These are phyloP conservation scores for Gliomastix tumulicola DNA, from an alignment of 2,329 filamentous ascomycete species.

Conservation along the genomic window DNA sequence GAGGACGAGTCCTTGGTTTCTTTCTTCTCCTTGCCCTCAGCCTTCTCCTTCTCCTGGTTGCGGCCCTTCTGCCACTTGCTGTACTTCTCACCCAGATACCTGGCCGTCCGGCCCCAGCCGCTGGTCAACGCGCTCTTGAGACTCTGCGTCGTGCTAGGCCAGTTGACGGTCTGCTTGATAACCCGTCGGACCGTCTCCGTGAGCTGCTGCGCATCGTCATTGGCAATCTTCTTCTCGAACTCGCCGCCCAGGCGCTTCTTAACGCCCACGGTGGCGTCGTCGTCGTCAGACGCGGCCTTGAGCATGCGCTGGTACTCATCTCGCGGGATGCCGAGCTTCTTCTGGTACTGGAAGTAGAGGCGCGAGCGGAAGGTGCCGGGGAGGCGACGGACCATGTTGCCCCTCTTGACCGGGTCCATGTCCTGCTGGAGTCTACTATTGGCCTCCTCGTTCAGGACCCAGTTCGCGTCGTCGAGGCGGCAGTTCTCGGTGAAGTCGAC, in stretches of 20 bases:
- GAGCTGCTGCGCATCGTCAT: constrained; percentile 60
- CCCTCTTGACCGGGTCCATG: constrained; percentile 84
- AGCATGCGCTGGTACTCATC: constrained; percentile 83
- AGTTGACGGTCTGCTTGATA: constrained; percentile 82
- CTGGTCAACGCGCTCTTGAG: constrained; percentile 78
- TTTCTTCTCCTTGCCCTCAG: constrained; percentile 3
- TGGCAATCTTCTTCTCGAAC: constrained; percentile 81
- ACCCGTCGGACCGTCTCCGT: constrained; percentile 63
- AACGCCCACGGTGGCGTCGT: constrained; percentile 59
- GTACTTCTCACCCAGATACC: constrained; percentile 79
- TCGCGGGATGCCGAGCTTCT: constrained; percentile 78
- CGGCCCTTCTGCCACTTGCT: constrained; percentile 51
- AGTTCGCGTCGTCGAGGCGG: constrained; percentile 27
- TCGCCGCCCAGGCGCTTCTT: constrained; percentile 69
- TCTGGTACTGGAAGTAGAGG: constrained; percentile 91
- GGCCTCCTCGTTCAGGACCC: constrained; percentile 36
- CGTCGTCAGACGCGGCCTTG: constrained; percentile 64
- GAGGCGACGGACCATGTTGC: constrained; percentile 92
- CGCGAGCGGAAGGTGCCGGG: constrained; percentile 82
- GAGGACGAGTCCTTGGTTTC: neutral
- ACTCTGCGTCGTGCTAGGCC: constrained; percentile 86
- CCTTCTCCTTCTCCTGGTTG: constrained; percentile 14
- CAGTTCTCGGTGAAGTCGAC: constrained; percentile 62
- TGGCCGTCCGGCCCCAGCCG: constrained; percentile 60
- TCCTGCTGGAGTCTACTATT: constrained; percentile 74